Conservation (phyloP, 2,329 filamentous ascomycete genomes). For the Byssochlamys sp. region DNA sequence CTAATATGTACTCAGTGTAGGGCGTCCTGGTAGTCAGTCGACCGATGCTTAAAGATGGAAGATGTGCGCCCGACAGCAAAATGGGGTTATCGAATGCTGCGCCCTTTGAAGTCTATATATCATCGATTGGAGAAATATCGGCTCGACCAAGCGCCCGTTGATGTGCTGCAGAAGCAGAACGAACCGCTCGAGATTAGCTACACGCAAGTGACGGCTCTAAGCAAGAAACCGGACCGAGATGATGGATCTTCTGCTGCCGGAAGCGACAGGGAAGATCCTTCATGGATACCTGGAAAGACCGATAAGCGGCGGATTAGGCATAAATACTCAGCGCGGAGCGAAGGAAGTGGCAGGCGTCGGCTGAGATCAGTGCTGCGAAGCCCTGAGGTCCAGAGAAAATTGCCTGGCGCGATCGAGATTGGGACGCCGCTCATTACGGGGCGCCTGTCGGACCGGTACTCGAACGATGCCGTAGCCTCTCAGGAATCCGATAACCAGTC, state of each 20-base stretch:
- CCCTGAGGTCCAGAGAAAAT: conserved; percentile 23
- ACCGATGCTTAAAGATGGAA: conserved; percentile 17
- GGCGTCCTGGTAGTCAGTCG: not conserved
- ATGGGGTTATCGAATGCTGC: conserved; percentile 37
- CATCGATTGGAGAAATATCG: conserved; percentile 33
- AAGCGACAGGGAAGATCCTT: conserved; percentile 28
- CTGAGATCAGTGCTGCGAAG: conserved; percentile 25
- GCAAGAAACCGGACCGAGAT: conserved; percentile 4
- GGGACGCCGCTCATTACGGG: conserved; percentile 34
- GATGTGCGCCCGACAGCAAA: conserved; percentile 30
- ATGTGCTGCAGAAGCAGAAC: conserved; percentile 12
- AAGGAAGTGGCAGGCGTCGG: conserved; percentile 15
- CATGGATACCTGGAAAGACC: conserved; percentile 29
- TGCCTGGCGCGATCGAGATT: conserved; percentile 34
- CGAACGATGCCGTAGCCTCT: conserved; percentile 1
- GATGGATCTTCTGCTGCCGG: conserved; percentile 21
- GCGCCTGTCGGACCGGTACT: conserved; percentile 15
- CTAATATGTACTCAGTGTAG: not conserved
- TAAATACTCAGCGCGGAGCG: conserved; percentile 27
- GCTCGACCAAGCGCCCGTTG: conserved; percentile 21
- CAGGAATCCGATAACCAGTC: conserved; percentile 6
- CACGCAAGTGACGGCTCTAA: conserved; percentile 1
- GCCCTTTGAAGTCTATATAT: conserved; percentile 32
- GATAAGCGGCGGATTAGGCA: conserved; percentile 26
- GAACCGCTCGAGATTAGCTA: conserved; percentile 5